These are phyloP conservation scores for Thalassiosira profunda DNA, from an alignment of 108 stramenopile genomes.

Conservation along the genomic window DNA sequence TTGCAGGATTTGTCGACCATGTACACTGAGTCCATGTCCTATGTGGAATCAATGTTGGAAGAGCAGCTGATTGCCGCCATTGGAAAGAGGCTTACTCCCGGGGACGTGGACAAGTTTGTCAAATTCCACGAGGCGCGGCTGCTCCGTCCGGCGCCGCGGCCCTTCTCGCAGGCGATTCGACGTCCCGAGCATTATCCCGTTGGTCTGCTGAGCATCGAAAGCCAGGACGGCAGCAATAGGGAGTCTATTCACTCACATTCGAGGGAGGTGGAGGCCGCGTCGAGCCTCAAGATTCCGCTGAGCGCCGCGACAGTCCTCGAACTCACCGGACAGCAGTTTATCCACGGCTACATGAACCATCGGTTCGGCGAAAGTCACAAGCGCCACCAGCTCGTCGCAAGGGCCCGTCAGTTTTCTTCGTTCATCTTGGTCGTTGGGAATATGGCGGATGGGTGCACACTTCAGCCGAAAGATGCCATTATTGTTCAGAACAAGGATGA, in stretches of 20 bases:
- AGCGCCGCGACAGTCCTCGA: constrained; percentile 55
- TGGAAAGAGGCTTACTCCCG: constrained; percentile 65
- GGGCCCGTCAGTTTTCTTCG: constrained; percentile 82
- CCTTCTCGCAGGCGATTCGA: constrained; percentile 78
- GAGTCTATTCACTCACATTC: constrained; percentile 49
- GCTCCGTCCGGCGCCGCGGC: constrained; percentile 56
- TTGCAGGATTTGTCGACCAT: constrained; percentile 10
- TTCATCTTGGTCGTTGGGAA: constrained; percentile 80
- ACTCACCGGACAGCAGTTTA: constrained; percentile 56
- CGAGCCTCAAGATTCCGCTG: constrained; percentile 49
- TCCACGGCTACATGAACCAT: constrained; percentile 77
- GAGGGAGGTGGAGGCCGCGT: constrained; percentile 53
- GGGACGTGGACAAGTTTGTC: constrained; percentile 73
- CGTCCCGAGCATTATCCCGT: constrained; percentile 66
- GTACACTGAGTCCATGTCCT: constrained; percentile 25
- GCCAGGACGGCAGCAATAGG: constrained; percentile 28
- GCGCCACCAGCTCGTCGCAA: constrained; percentile 46
- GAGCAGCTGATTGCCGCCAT: constrained; percentile 67
- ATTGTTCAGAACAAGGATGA: constrained; percentile 93
- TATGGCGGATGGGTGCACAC: constrained; percentile 58
- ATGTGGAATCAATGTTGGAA: constrained; percentile 69
- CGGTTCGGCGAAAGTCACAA: constrained; percentile 38
- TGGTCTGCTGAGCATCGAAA: constrained; percentile 56
- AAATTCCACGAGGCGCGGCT: constrained; percentile 56
- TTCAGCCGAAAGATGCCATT: constrained; percentile 86